A percentile compares a stretch with the other conserved stretches of the same genome.
These are phyloP conservation scores for Phylloporus rhodoxanthus DNA, from an alignment of 768 basidiomycete genomes.

Conservation along the genomic window DNA sequence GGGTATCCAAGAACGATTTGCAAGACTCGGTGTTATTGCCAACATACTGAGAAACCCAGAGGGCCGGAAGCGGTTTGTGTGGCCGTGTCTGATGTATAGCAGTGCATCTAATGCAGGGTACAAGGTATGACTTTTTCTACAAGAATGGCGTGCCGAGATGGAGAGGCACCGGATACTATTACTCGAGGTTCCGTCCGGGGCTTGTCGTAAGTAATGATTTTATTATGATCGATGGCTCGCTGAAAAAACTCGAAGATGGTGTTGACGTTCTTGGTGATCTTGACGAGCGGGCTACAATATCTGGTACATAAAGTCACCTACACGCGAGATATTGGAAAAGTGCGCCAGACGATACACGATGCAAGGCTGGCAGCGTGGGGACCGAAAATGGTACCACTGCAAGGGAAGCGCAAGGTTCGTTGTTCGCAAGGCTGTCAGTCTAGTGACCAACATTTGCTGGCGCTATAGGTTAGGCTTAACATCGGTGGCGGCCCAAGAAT, in stretches of 20 bases:
- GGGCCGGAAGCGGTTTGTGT: constrained; percentile 65
- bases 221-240: neutral
- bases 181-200: constrained; percentile 92
- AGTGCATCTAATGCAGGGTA: constrained; percentile 1
- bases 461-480: constrained; percentile 64
- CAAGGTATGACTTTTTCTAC: constrained; percentile 88
- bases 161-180: constrained; percentile 96
- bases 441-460: constrained; percentile 7
- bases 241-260: constrained; percentile 50
- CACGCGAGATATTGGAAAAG: constrained; percentile 60
- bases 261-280: constrained; percentile 62
- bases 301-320: constrained; percentile 75
- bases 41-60: constrained; percentile 75
- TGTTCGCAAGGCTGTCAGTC: neutral
- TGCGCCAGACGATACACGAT: constrained; percentile 53
- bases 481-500: constrained; percentile 46
- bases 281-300: constrained; percentile 81
- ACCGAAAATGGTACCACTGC: constrained; percentile 57
- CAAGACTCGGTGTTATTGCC: constrained; percentile 82
- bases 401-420: constrained; percentile 64
- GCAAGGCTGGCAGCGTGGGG: constrained; percentile 83
- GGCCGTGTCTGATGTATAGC: neutral
- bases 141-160: constrained; percentile 97
- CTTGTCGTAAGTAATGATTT: constrained; percentile 50
- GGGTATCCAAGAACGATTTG: constrained; percentile 81